Evolutionary conservation across 257 asterid species (phyloP).

Genomic region (Ophiorrhiza pumila): DNA sequence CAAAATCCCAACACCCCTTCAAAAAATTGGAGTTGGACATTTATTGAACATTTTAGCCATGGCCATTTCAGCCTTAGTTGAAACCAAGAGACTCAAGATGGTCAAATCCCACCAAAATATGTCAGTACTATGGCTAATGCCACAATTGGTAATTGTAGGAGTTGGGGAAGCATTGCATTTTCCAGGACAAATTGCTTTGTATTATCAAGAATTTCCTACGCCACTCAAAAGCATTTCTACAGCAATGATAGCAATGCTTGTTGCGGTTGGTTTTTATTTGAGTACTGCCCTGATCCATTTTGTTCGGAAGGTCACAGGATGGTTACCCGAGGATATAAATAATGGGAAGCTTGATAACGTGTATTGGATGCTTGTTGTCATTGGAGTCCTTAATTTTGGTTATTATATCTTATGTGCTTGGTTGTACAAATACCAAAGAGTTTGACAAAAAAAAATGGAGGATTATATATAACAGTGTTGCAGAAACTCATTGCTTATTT

Average conservation of each 20-base stretch:
- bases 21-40: constrained; percentile 28
- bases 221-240: constrained; percentile 34
- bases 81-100: constrained; percentile 16
- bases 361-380: constrained; percentile 17
- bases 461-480: no score
- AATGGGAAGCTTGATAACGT: constrained; percentile 23
- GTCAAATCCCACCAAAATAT: constrained; percentile 16
- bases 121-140: constrained; percentile 27
- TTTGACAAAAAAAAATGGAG: not conserved
- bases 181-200: constrained; percentile 38
- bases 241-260: constrained; percentile 32
- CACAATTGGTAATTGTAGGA: constrained; percentile 19
- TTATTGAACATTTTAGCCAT: constrained; percentile 7
- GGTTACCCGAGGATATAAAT: constrained; percentile 26
- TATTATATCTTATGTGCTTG: constrained; percentile 22
- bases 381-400: constrained; percentile 16
- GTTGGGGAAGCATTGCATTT: constrained; percentile 50
- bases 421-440: constrained; percentile 6
- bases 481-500: no score
- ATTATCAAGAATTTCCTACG: constrained; percentile 35
- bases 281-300: constrained; percentile 23
- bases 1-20: constrained; percentile 19
- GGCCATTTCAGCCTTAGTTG: constrained; percentile 22
- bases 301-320: constrained; percentile 18
- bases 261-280: constrained; percentile 17